These are phyloP conservation scores for Acanthamoeba healyi DNA, from an alignment of 208 protist species.

Conservation along the genomic window DNA sequence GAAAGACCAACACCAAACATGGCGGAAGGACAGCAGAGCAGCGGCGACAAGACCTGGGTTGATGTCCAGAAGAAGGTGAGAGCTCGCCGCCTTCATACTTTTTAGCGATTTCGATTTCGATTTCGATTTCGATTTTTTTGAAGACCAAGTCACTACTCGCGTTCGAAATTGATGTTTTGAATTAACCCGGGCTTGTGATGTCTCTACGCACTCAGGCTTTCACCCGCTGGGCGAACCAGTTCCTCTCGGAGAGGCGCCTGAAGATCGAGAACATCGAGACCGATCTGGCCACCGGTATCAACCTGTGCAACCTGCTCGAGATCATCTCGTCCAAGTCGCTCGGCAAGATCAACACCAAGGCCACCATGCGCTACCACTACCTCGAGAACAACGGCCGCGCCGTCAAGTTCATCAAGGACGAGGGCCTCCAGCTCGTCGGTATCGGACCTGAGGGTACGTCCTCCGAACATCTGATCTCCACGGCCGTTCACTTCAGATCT, in stretches of 20 bases:
- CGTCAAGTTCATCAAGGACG: conserved; percentile 82
- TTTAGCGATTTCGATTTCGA: background rate
- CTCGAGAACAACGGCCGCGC: conserved; percentile 82
- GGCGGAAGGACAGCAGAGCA: conserved; percentile 50
- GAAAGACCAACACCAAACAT: conserved; percentile 2
- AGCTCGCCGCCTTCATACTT: background rate
- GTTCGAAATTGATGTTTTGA: too few species aligned
- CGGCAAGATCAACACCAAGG: conserved; percentile 72
- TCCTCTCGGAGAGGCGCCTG: conserved; percentile 67
- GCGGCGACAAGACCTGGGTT: conserved; percentile 72
- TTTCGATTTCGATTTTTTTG: conserved; percentile 25
- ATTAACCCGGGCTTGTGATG: too few species aligned
- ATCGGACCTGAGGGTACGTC: conserved; percentile 83
- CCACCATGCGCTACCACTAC: conserved; percentile 76
- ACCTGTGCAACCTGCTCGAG: conserved; percentile 72
- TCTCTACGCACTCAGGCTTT: conserved; percentile 17
- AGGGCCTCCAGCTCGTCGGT: conserved; percentile 86
- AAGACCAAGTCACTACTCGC: too few species aligned
- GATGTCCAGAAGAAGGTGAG: conserved; percentile 77
- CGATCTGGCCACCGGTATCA: conserved; percentile 62
- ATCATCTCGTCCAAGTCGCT: conserved; percentile 79
- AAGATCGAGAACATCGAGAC: conserved; percentile 69
- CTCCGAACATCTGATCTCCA: background rate
- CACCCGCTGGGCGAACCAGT: conserved; percentile 77
- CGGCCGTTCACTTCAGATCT: background rate